Evolutionary conservation across 1,284 basidiomycete species (phyloP), one percentile per base, ranked within the genome.

Genomic region (Malassezia nana): DNA sequence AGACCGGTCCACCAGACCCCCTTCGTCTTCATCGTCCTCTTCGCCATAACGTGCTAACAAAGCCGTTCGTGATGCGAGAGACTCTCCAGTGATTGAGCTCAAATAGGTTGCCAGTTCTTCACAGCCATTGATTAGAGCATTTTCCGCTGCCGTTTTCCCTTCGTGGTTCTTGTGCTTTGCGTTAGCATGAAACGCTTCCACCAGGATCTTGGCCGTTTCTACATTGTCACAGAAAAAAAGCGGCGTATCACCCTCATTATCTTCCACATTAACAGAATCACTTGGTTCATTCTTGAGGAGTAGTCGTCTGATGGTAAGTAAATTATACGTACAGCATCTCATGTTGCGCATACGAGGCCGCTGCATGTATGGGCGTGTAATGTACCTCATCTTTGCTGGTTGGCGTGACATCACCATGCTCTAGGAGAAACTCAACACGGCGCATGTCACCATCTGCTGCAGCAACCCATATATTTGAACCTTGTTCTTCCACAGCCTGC

Each of bases 311-410:
- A 12, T 26, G 8, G 31, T 29, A 5, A 52, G 29, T 22, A 24
- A 43, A n/a, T 28, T 16, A 33, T 5, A 48, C 43, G 31, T 28
- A 47, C 42, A 74, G 57, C 16, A 72, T 50, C 1, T 67, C 64
- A 33, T 62, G 45, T 4, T 69, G 63, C 0, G 57, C 61, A 52
- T 74, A 74, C 8, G 71, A 74, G 1, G 69, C 71, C 2, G 71
- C 71, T 2, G 71, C 71, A 46, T 74, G 71, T 1, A 74, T 46
- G 0, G 71, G 69, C 15, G 69, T 74, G 45, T 74, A 74, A 2
- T 63, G 63, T 52, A 58, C 61, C 25, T 57, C 46, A 50, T 74
- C 71, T 6, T 61, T 52, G 31, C 55, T 59, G 10, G 53, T 62
- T 8, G 69, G 66, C 2, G 61, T 63, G 28, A 64, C 47, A 48